Conservation (phyloP, 139 green algal genomes). For the Trebouxia sp. region DNA sequence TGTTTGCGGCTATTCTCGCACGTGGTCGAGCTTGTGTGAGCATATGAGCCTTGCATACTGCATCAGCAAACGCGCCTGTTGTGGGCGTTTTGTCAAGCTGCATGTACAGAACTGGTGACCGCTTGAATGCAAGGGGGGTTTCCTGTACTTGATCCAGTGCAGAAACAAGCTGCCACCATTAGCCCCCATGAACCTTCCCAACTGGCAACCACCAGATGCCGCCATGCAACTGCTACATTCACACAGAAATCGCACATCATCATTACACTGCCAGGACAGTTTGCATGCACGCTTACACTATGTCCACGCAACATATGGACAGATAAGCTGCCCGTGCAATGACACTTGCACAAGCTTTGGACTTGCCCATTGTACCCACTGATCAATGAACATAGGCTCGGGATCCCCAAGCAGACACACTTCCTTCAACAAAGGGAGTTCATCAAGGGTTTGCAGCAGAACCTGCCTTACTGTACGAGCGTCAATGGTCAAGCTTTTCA, state of each 20-base stretch:
- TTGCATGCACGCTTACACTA: not conserved
- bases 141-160: no score
- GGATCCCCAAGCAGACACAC: not conserved
- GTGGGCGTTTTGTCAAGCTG: no score
- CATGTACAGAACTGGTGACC: no score
- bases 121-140: no score
- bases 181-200: no score
- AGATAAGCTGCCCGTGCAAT: not conserved
- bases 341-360: not conserved
- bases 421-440: not conserved
- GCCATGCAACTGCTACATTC: no score
- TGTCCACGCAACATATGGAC: not conserved
- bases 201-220: no score
- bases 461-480: not conserved
- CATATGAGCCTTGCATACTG: no score
- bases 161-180: no score
- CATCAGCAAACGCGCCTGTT: no score
- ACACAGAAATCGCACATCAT: not conserved
- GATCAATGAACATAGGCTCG: not conserved
- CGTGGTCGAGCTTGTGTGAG: no score
- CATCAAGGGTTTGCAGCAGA: not conserved
- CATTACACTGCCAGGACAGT: not conserved
- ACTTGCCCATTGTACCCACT: not conserved
- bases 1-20: no score
- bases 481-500: not conserved